Percentiles rank a stretch among this genome's conserved stretches.
Conservation (phyloP, 208 protist species). For the Herpetomonas tarakana region DNA sequence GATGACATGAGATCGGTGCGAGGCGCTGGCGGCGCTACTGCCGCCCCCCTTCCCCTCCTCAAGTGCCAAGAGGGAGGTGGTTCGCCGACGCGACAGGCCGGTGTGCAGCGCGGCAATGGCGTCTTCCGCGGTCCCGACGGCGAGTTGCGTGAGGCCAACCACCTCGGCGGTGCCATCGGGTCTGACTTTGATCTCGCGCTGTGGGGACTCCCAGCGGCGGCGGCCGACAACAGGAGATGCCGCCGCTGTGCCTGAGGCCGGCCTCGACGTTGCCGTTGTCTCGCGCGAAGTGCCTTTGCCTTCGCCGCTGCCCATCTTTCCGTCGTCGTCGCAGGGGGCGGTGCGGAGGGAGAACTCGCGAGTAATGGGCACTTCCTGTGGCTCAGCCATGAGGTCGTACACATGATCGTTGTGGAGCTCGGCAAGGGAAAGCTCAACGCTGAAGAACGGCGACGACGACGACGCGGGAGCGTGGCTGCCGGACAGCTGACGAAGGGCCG, state of each 20-base stretch:
- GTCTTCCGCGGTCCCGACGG: slow-evolving; percentile 21
- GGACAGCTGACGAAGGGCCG: neutral
- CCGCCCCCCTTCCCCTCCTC: too few relatives aligned
- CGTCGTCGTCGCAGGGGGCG: slow-evolving; percentile 5
- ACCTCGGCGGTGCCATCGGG: slow-evolving; percentile 12
- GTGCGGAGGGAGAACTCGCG: slow-evolving; percentile 6
- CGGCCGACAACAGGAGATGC: neutral
- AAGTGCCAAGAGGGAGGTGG: too few relatives aligned
- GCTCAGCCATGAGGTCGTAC: slow-evolving; percentile 36
- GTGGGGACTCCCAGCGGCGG: slow-evolving; percentile 6
- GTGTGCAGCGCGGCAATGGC: slow-evolving; percentile 16
- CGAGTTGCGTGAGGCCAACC: slow-evolving; percentile 20
- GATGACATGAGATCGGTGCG: slow-evolving; percentile 44
- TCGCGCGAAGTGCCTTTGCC: too few relatives aligned
- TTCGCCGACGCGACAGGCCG: slow-evolving; percentile 20
- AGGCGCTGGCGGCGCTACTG: slow-evolving; percentile 24
- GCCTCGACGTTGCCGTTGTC: neutral
- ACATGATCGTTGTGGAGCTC: slow-evolving; percentile 69
- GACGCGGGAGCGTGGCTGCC: neutral
- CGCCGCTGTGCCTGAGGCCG: neutral
- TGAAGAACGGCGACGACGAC: slow-evolving; percentile 6
- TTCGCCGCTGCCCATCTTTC: too few relatives aligned
- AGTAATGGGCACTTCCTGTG: slow-evolving; percentile 8
- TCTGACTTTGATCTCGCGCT: slow-evolving; percentile 17
- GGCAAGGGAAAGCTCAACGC: slow-evolving; percentile 42